Evolutionary conservation across 306 rosid species (phyloP).

Genomic region (Betula pendula): DNA sequence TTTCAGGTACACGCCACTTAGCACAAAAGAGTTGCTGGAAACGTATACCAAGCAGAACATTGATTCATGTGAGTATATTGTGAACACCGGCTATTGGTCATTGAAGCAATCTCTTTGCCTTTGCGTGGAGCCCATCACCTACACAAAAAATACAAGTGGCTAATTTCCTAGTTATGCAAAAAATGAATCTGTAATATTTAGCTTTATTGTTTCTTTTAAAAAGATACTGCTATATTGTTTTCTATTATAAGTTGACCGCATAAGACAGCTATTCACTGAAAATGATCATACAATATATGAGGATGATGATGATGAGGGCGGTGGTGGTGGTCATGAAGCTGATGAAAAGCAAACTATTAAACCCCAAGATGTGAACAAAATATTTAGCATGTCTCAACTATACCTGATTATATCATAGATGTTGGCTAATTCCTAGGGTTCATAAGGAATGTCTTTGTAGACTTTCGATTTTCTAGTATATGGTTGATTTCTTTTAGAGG

Average conservation of each 20-base stretch:
- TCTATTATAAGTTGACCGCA: not conserved
- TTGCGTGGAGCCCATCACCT: not conserved
- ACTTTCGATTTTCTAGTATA: not conserved
- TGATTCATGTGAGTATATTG: slow-evolving; percentile 73
- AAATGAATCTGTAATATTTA: not conserved
- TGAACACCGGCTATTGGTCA: not conserved
- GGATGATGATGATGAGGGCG: not conserved
- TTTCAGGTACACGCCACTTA: slow-evolving; percentile 80
- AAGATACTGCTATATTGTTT: not conserved
- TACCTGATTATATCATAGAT: not conserved
- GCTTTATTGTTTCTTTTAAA: not conserved
- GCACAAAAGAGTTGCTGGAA: slow-evolving; percentile 81
- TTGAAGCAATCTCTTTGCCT: slow-evolving; percentile 17
- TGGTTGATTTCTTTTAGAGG: not conserved
- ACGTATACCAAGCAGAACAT: slow-evolving; percentile 62
- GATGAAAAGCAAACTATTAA: not conserved
- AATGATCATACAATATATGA: not conserved
- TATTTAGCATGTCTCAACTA: not conserved
- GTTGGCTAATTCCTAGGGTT: not conserved
- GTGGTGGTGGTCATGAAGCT: not conserved
- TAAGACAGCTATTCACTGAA: not conserved
- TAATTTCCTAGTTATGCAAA: not conserved
- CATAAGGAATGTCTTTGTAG: not conserved
- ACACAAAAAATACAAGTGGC: too few relatives aligned
- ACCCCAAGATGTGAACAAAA: not conserved